These are phyloP conservation scores for Cryptosporidium viatorum DNA, from an alignment of 169 alveolate genomes.

Conservation along the genomic window DNA sequence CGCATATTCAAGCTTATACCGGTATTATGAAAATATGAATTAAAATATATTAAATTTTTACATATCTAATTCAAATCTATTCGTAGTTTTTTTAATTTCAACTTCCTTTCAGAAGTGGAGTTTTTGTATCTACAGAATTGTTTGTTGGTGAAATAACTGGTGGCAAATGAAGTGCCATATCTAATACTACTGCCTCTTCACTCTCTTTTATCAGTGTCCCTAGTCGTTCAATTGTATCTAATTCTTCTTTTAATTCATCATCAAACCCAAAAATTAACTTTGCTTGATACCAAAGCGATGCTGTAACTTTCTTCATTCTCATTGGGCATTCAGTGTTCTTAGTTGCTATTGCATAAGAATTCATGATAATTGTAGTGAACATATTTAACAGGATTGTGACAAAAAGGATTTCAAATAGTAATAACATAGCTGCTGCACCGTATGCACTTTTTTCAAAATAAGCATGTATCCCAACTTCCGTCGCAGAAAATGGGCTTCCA, in stretches of 20 bases:
- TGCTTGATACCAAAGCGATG: conserved; percentile 75
- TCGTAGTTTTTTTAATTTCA: neutral
- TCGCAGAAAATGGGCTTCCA: conserved; percentile 63
- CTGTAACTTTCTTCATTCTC: conserved; percentile 74
- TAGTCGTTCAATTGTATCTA: conserved; percentile 58
- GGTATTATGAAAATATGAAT: neutral
- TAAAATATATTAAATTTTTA: neutral
- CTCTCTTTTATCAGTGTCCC: conserved; percentile 33
- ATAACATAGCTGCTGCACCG: conserved; percentile 73
- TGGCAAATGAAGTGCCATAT: conserved; percentile 75
- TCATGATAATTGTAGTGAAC: conserved; percentile 75
- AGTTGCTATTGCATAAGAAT: conserved; percentile 68
- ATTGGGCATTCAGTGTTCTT: conserved; percentile 57
- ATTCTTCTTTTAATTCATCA: conserved; percentile 51
- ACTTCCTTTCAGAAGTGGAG: conserved; percentile 32
- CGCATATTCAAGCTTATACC: conserved; percentile 1
- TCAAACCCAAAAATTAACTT: conserved; percentile 58
- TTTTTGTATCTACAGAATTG: neutral
- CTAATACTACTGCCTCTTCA: conserved; percentile 73
- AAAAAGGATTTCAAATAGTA: conserved; percentile 61
- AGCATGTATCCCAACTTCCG: conserved; percentile 52
- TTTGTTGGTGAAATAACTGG: conserved; percentile 42
- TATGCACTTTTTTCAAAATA: conserved; percentile 71
- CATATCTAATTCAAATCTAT: neutral
- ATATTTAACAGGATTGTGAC: conserved; percentile 57